Percentiles rank a stretch among this genome's conserved stretches.
Evolutionary conservation across 1,139 yeast genomes (phyloP).

Genomic region (Saccharomyces pastorianus): DNA sequence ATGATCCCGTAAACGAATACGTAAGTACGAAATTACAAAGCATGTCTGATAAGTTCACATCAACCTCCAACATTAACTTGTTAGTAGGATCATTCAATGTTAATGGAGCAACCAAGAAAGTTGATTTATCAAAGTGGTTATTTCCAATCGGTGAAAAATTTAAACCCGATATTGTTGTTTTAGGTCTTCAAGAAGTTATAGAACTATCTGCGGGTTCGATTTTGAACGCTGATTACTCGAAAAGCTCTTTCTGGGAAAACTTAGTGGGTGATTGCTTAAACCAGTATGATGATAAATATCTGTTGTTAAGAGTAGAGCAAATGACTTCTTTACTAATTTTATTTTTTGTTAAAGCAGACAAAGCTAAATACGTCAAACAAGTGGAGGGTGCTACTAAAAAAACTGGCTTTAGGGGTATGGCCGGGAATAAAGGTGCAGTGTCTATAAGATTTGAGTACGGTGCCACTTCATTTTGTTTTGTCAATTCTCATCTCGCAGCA

Average conservation of each 20-base stretch:
- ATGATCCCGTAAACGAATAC: constrained; percentile 83
- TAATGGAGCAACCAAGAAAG: constrained; percentile 52
- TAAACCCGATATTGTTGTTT: constrained; percentile 59
- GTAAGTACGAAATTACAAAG: constrained; percentile 57
- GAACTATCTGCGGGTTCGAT: constrained; percentile 87
- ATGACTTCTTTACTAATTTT: constrained; percentile 77
- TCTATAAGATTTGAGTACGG: constrained; percentile 76
- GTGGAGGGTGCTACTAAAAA: constrained; percentile 77
- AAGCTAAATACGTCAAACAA: constrained; percentile 47
- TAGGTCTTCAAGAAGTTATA: constrained; percentile 90
- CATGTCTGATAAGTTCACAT: constrained; percentile 49
- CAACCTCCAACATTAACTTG: constrained; percentile 50
- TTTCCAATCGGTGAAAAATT: constrained; percentile 56
- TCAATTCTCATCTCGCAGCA: constrained; percentile 87
- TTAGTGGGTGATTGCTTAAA: constrained; percentile 51
- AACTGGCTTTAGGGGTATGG: constrained; percentile 90
- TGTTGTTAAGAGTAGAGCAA: constrained; percentile 74
- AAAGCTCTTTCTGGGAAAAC: constrained; percentile 57
- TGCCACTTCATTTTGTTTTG: constrained; percentile 68
- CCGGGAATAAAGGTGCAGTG: constrained; percentile 94
- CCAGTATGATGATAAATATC: constrained; percentile 42
- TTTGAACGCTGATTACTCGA: constrained; percentile 57
- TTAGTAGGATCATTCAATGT: constrained; percentile 85
- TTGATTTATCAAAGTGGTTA: constrained; percentile 69
- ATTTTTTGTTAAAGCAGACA: constrained; percentile 53